Evolutionary conservation across 108 stramenopile species (phyloP).

Genomic region (Pinguiococcus pyrenoidosus): DNA sequence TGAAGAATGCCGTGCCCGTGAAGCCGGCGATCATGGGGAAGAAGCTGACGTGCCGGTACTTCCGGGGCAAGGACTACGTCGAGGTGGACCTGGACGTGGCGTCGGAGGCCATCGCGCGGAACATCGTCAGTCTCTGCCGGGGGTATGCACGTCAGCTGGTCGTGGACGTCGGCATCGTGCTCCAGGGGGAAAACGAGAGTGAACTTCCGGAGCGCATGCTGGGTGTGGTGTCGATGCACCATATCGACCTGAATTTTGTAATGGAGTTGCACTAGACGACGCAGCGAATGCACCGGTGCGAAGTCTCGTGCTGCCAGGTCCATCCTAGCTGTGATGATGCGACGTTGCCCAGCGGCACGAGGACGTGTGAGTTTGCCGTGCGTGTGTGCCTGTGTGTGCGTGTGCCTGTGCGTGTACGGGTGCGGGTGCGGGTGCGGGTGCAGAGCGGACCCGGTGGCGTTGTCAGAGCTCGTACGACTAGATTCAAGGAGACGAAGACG

Average conservation of each 20-base stretch:
- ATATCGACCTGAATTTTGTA: constrained; percentile 10
- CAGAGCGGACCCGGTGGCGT: too few relatives aligned
- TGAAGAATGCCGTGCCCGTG: constrained; percentile 28
- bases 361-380: too few relatives aligned
- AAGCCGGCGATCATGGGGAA: constrained; percentile 42
- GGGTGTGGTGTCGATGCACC: constrained; percentile 16
- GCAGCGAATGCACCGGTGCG: too few relatives aligned
- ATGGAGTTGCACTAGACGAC: background rate
- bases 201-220: constrained; percentile 41
- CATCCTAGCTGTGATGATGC: too few relatives aligned
- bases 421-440: too few relatives aligned
- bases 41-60: constrained; percentile 36
- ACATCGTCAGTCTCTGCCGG: constrained; percentile 26
- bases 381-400: too few relatives aligned
- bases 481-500: too few relatives aligned
- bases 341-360: too few relatives aligned
- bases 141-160: constrained; percentile 15
- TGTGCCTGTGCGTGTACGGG: too few relatives aligned
- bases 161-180: constrained; percentile 36
- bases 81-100: constrained; percentile 45
- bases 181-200: constrained; percentile 36
- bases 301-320: too few relatives aligned
- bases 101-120: constrained; percentile 18
- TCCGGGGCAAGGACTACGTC: constrained; percentile 26
- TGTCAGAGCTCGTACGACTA: too few relatives aligned